phyloP scores from a whole-genome alignment of 2,329 filamentous ascomycete species.

The Alternaria atra region DNA sequence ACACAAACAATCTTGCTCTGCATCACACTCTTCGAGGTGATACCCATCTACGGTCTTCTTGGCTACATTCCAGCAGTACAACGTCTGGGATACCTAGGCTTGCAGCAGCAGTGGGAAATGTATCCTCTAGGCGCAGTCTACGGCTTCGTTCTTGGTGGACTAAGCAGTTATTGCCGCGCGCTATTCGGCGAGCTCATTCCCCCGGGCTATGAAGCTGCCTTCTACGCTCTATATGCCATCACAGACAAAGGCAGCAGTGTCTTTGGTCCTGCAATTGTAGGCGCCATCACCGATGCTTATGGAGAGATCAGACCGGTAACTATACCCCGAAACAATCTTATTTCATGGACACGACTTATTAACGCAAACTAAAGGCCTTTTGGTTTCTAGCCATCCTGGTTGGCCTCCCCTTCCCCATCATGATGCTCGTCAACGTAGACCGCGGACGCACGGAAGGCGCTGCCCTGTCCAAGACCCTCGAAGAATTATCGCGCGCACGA shows the following conservation, averaged over 20 bases:
- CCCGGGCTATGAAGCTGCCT: slow-evolving; percentile 91
- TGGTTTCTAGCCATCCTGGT: slow-evolving; percentile 90
- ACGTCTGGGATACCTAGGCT: slow-evolving; percentile 76
- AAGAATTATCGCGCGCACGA: slow-evolving; percentile 26
- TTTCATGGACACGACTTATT: not conserved
- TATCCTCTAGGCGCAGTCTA: slow-evolving; percentile 90
- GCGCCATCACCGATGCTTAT: slow-evolving; percentile 81
- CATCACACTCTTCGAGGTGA: slow-evolving; percentile 88
- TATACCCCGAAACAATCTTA: not conserved
- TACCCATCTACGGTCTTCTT: slow-evolving; percentile 88
- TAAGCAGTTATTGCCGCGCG: slow-evolving; percentile 90
- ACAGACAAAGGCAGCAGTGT: slow-evolving; percentile 96
- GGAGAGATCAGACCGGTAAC: slow-evolving; percentile 59
- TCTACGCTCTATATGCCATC: slow-evolving; percentile 96
- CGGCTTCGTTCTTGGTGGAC: slow-evolving; percentile 90
- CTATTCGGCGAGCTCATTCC: slow-evolving; percentile 94
- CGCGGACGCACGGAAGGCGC: slow-evolving; percentile 56
- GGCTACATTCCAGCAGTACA: slow-evolving; percentile 85
- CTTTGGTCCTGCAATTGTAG: slow-evolving; percentile 94
- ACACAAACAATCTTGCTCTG: slow-evolving; percentile 93
- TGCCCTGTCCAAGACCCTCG: slow-evolving; percentile 52
- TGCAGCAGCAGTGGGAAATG: slow-evolving; percentile 98
- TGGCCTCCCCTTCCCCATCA: slow-evolving; percentile 81
- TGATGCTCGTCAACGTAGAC: slow-evolving; percentile 86
- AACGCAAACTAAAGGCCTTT: slow-evolving; percentile 67